phyloP scores from a whole-genome alignment of 1,284 basidiomycete genomes.

The Cryptococcus amylolentus region DNA sequence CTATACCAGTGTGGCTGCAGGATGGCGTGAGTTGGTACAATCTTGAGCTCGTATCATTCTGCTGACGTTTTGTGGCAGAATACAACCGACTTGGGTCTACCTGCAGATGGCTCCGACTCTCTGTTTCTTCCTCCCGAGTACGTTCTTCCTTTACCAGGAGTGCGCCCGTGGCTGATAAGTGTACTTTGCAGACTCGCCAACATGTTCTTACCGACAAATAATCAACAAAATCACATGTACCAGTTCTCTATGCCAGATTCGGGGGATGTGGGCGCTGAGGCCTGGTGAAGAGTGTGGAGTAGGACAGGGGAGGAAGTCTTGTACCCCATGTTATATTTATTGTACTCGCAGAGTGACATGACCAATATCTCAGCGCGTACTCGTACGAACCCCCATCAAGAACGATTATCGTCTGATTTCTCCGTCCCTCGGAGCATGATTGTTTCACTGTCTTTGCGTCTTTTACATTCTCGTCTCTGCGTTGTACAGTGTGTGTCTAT shows the following conservation, averaged over 20 bases:
- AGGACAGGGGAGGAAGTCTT: neutral
- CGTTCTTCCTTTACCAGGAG: conserved; percentile 9
- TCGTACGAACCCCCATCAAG: too few species aligned
- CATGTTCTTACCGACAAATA: conserved; percentile 44
- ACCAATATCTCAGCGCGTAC: too few species aligned
- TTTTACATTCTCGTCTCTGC: too few species aligned
- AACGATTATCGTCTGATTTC: too few species aligned
- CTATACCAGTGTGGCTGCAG: conserved; percentile 51
- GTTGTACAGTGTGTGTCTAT: too few species aligned
- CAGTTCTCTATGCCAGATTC: conserved; percentile 43
- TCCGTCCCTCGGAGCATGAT: too few species aligned
- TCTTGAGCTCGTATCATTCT: conserved; percentile 6
- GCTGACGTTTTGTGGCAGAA: conserved; percentile 54
- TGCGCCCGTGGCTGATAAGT: neutral
- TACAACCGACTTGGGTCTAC: conserved; percentile 77
- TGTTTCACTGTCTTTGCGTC: too few species aligned
- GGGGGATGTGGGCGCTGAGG: conserved; percentile 45
- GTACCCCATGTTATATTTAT: neutral
- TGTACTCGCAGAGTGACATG: too few species aligned
- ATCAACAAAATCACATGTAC: conserved; percentile 29
- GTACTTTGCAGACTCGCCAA: conserved; percentile 38
- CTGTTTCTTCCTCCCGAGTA: conserved; percentile 66
- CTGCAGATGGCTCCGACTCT: conserved; percentile 82
- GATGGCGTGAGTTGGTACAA: conserved; percentile 59
- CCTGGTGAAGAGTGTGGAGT: conserved; percentile 32